phyloP scores from a whole-genome alignment of 805 yeast species.

The Teunomyces lycoperdinae region DNA sequence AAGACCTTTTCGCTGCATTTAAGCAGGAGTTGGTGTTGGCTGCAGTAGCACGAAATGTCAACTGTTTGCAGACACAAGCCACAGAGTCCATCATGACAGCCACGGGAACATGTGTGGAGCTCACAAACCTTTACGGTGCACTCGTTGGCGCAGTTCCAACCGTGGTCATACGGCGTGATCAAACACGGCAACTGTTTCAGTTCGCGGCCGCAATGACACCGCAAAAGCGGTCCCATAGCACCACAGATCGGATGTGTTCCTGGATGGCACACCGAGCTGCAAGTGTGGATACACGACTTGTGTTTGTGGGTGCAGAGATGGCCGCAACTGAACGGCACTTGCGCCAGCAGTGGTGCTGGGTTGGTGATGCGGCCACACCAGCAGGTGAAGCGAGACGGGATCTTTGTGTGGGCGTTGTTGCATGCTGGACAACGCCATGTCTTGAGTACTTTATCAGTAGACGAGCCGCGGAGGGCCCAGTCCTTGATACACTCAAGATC shows the following conservation, averaged over 20 bases:
- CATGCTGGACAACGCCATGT: slow-evolving; percentile 89
- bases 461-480: slow-evolving; percentile 81
- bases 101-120: slow-evolving; percentile 63
- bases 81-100: slow-evolving; percentile 82
- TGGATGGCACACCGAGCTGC: slow-evolving; percentile 78
- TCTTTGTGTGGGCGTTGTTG: slow-evolving; percentile 47
- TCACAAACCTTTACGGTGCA: slow-evolving; percentile 64
- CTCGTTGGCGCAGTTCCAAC: slow-evolving; percentile 63
- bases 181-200: slow-evolving; percentile 68
- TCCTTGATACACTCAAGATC: slow-evolving; percentile 80
- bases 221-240: slow-evolving; percentile 68
- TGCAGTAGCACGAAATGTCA: slow-evolving; percentile 70
- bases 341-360: slow-evolving; percentile 50
- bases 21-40: slow-evolving; percentile 44
- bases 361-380: slow-evolving; percentile 85
- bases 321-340: slow-evolving; percentile 85
- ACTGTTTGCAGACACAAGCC: slow-evolving; percentile 61
- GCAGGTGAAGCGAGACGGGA: slow-evolving; percentile 63
- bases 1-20: slow-evolving; percentile 46
- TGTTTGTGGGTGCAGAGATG: slow-evolving; percentile 66
- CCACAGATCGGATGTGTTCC: slow-evolving; percentile 85
- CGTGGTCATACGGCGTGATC: slow-evolving; percentile 61
- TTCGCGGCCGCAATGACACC: slow-evolving; percentile 72
- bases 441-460: slow-evolving; percentile 51
- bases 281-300: slow-evolving; percentile 64